Evolutionary conservation across 2,329 filamentous ascomycete genomes (phyloP), one percentile per base, ranked within the genome.

Genomic region (Clonostachys rosea): DNA sequence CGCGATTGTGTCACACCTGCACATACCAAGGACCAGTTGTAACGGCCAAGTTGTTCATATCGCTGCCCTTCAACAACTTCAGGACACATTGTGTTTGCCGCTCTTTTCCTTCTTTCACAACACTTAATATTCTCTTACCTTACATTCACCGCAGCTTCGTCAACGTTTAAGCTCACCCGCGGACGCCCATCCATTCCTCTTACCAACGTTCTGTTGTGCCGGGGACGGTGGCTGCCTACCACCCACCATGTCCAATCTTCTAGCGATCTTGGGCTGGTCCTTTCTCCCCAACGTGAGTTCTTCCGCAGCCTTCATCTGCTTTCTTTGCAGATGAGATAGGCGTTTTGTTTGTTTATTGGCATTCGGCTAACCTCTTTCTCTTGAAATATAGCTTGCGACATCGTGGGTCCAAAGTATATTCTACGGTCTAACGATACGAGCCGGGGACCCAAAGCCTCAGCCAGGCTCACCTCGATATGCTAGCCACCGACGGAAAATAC

Each of bases 351-450:
- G 8, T 20, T 14, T 11, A 11, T 12, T 36, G 30, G 18, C 35
- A 16, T 7, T 8, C n/a, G 20, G 43, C 52, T 52, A 49, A 59
- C 52, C 44, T 36, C 16, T 44, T 13, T 45, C 44, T 30, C 24
- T 30, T 10, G 24, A 30, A 30, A 30, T 30, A 43, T 52, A 95
- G 89, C 81, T 92, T 56, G 86, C 84, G 43, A 91, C 90, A 36
- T 81, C 81, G 52, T 88, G 86, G 72, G 64, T 87, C 6, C 92
- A 97, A 65, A 78, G 78, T 52, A 74, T 95, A 56, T 94, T 91
- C 71, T 99, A 97, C 71, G 78, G 85, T 58, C 70, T 97, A 56
- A 88, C 89, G 47, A 92, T 96, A 63, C 90, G 91, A 54, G 94
- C 91, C 42, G 94, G 94, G 60, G 84, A 91, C 52, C 87, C 88